Conservation (phyloP, 2,329 filamentous ascomycete species). For the Arthrinium puccinioides region DNA sequence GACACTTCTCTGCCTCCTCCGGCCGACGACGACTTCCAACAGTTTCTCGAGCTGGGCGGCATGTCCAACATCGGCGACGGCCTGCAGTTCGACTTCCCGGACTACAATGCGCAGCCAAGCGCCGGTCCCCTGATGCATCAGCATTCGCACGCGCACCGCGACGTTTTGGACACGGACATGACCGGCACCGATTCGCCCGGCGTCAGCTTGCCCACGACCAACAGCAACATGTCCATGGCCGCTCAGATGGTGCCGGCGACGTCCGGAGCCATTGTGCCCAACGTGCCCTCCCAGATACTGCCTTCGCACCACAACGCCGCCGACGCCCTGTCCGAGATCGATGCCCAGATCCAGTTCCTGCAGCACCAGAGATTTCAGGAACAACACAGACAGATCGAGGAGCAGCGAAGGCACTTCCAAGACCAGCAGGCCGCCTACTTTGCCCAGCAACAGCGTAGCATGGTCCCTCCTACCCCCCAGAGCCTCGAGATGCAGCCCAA, state of each 20-base stretch:
- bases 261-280: slow-evolving; percentile 33
- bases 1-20: slow-evolving; percentile 45
- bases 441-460: slow-evolving; percentile 41
- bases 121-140: slow-evolving; percentile 30
- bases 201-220: slow-evolving; percentile 22
- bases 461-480: slow-evolving; percentile 73
- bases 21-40: slow-evolving; percentile 55
- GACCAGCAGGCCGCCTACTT: slow-evolving; percentile 44
- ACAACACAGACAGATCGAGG: slow-evolving; percentile 50
- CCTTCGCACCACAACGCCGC: slow-evolving; percentile 32
- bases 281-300: slow-evolving; percentile 38
- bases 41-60: slow-evolving; percentile 54
- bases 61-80: slow-evolving; percentile 46
- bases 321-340: slow-evolving; percentile 51
- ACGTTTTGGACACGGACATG: slow-evolving; percentile 44
- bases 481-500: slow-evolving; percentile 68
- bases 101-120: slow-evolving; percentile 35
- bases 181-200: slow-evolving; percentile 33
- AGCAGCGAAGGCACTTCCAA: slow-evolving; percentile 41
- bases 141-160: slow-evolving; percentile 22
- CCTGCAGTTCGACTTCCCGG: slow-evolving; percentile 53
- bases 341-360: slow-evolving; percentile 59
- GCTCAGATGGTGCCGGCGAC: slow-evolving; percentile 42
- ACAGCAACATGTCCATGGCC: slow-evolving; percentile 30
- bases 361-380: slow-evolving; percentile 57